Evolutionary conservation across 805 yeast genomes (phyloP).

Genomic region (Candida hungchunana): DNA sequence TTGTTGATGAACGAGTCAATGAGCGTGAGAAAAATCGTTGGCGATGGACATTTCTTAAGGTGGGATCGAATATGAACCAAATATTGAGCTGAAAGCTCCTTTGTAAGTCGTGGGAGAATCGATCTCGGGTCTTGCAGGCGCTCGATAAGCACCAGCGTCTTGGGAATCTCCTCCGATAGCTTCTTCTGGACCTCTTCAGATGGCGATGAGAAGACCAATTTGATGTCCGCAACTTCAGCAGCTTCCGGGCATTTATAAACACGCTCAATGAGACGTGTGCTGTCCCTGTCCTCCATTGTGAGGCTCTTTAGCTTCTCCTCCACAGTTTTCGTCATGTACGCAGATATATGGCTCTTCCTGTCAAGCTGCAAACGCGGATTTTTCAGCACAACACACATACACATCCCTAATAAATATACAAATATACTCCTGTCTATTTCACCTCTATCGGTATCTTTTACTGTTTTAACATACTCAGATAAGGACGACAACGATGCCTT

Average conservation of each 20-base stretch:
- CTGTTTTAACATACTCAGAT: not conserved
- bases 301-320: not conserved
- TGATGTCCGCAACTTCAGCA: conserved; percentile 2
- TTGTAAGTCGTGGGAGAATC: conserved; percentile 2
- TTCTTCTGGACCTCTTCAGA: conserved; percentile 1
- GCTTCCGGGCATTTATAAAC: conserved; percentile 3
- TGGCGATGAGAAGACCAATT: conserved; percentile 7
- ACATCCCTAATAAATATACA: too few species aligned
- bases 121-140: conserved; percentile 1
- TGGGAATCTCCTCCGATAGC: conserved; percentile 1
- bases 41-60: not conserved
- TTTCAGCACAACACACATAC: too few species aligned
- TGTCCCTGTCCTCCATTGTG: not conserved
- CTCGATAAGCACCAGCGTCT: conserved; percentile 3
- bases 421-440: too few species aligned
- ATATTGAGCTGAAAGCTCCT: conserved; percentile 10
- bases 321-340: conserved; percentile 1
- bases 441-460: not conserved
- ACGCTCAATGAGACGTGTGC: not conserved
- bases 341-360: too few species aligned
- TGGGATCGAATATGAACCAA: conserved; percentile 4
- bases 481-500: conserved; percentile 1
- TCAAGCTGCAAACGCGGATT: not conserved
- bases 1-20: conserved; percentile 27
- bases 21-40: conserved; percentile 9